Conservation (phyloP, 805 yeast species). For the Metschnikowia picachoensis region DNA sequence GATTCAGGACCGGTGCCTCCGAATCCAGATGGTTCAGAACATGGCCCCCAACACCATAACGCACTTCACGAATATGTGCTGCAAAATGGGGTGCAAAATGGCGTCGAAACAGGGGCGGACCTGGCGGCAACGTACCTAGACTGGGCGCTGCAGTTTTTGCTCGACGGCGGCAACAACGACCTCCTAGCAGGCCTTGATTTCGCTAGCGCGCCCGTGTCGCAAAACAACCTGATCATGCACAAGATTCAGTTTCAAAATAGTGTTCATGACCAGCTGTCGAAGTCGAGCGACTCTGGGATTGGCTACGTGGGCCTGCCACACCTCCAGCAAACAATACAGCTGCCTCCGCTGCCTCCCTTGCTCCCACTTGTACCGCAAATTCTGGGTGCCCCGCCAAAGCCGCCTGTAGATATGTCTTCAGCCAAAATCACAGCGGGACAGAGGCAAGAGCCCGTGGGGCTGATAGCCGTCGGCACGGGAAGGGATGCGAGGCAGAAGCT, state of each 20-base stretch:
- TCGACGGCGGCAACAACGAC: constrained; percentile 28
- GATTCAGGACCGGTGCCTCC: background rate
- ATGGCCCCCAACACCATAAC: constrained; percentile 1
- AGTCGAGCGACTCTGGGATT: background rate
- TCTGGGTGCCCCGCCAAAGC: background rate
- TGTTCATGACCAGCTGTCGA: constrained; percentile 16
- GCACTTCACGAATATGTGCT: constrained; percentile 1
- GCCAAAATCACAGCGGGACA: no score
- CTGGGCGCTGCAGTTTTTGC: constrained; percentile 34
- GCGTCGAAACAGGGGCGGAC: background rate
- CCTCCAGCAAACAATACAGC: constrained; percentile 1
- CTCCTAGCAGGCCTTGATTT: constrained; percentile 34
- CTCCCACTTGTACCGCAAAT: background rate
- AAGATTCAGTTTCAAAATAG: constrained; percentile 31
- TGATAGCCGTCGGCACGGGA: background rate
- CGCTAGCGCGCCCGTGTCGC: constrained; percentile 2
- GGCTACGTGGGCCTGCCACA: constrained; percentile 1
- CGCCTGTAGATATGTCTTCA: background rate
- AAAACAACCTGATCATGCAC: constrained; percentile 22
- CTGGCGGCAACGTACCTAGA: constrained; percentile 13
- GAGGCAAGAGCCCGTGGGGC: no score
- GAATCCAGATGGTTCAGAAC: background rate
- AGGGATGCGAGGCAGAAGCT: background rate
- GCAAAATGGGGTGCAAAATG: background rate
- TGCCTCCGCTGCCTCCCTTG: constrained; percentile 10